These are phyloP conservation scores for Candida easanensis DNA, from an alignment of 805 yeast genomes.

Conservation along the genomic window DNA sequence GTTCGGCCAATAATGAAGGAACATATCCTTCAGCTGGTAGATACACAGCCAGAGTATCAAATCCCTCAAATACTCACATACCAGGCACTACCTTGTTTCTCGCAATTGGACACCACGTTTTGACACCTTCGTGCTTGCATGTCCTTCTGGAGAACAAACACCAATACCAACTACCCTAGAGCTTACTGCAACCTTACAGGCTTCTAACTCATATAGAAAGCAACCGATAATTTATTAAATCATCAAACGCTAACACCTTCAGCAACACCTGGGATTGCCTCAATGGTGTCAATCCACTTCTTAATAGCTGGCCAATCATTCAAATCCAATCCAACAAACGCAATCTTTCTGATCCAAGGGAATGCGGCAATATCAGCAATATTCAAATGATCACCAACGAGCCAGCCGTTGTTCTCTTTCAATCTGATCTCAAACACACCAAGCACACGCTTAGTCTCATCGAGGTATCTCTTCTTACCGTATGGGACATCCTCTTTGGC, in stretches of 20 bases:
- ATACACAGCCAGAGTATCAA: too few relatives aligned
- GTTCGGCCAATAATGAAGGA: too few relatives aligned
- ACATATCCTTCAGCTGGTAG: too few relatives aligned
- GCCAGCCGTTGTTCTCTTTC: slow-evolving; percentile 47
- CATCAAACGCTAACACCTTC: slow-evolving; percentile 10
- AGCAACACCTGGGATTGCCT: slow-evolving; percentile 32
- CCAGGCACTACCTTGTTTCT: too few relatives aligned
- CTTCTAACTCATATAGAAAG: background rate
- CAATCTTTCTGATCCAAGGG: slow-evolving; percentile 41
- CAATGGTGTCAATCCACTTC: slow-evolving; percentile 39
- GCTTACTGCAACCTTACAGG: too few relatives aligned
- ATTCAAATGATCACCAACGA: slow-evolving; percentile 58
- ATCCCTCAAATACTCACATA: too few relatives aligned
- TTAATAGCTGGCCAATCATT: slow-evolving; percentile 37
- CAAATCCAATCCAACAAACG: slow-evolving; percentile 29
- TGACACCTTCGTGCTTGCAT: too few relatives aligned
- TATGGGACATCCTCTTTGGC: slow-evolving; percentile 53
- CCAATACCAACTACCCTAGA: too few relatives aligned
- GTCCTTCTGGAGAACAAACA: too few relatives aligned
- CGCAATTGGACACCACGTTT: too few relatives aligned
- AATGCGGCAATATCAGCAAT: slow-evolving; percentile 55
- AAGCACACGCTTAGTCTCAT: slow-evolving; percentile 51
- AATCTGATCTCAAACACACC: slow-evolving; percentile 53
- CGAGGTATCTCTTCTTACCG: slow-evolving; percentile 48
- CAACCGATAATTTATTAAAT: background rate